Evolutionary conservation across 2,329 filamentous ascomycete genomes (phyloP), one percentile per base, ranked within the genome.

Genomic region (Salinomyces thailandicus): DNA sequence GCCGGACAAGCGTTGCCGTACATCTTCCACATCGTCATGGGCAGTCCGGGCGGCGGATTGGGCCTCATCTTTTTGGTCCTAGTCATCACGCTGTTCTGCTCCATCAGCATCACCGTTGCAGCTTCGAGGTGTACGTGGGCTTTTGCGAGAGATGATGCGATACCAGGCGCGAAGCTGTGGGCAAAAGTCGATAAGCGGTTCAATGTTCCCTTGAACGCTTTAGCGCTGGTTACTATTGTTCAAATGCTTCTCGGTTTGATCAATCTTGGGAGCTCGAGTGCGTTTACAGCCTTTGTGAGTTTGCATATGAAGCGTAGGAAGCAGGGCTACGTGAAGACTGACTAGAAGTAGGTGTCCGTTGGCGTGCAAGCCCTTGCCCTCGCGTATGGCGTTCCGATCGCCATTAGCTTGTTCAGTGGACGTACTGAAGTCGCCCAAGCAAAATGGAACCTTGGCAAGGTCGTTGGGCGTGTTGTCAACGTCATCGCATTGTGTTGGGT

Each of bases 151-250:
- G 22, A 26, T 4, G 22, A n/a, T n/a, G 22, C 22, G 3, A 26
- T 26, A 3, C 22, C 22, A 9, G 22, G 22, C 22, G 9, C 22
- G 3, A 8, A n/a, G 3, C 9, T 9, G n/a, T 26, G 9, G 3
- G 22, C 9, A 8, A 9, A 8, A 2, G 22, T 26, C 22, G n/a
- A 26, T n/a, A 8, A 26, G 9, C 9, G n/a, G 22, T 26, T 26
- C 22, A n/a, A n/a, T n/a, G 1, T 82, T 3, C 79, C 79, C 0
- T 49, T 82, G 37, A 81, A 82, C 54, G 77, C 76, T 45, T 81
- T 82, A 77, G 77, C 82, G 72, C 69, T 82, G 37, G 75, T 71
- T 51, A 80, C 79, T 72, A 68, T 60, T 3, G 63, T 82, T 17
- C 71, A 82, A 58, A 68, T 81, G 37, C 34, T 73, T 9, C 71